phyloP scores from a whole-genome alignment of 2,329 filamentous ascomycete genomes.

The Aspergillus vadensis region DNA sequence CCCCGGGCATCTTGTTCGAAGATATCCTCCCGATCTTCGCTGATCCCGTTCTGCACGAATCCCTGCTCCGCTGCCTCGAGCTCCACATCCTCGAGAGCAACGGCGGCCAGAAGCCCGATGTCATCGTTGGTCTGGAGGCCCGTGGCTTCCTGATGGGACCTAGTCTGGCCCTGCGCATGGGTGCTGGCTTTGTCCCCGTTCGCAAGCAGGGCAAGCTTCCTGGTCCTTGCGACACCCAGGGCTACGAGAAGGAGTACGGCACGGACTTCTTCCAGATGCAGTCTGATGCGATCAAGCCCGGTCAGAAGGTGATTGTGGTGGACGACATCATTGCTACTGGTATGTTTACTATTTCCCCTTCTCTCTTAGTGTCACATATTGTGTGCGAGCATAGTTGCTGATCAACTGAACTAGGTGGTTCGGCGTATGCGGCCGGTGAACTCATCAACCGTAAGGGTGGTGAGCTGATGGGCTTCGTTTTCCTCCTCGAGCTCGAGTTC shows the following conservation, averaged over 20 bases:
- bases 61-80: conserved; percentile 81
- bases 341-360: conserved; percentile 49
- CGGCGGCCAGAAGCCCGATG: conserved; percentile 69
- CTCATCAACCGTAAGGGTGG: conserved; percentile 86
- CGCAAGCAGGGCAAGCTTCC: conserved; percentile 96
- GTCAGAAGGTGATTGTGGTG: conserved; percentile 88
- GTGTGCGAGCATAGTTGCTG: conserved; percentile 1
- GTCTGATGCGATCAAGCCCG: conserved; percentile 75
- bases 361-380: not conserved
- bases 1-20: conserved; percentile 90
- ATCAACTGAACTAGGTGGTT: conserved; percentile 68
- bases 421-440: conserved; percentile 81
- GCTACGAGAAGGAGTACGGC: conserved; percentile 95
- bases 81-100: conserved; percentile 72
- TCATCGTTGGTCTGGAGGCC: conserved; percentile 90
- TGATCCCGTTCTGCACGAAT: conserved; percentile 70
- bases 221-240: conserved; percentile 79
- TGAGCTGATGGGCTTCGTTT: conserved; percentile 83
- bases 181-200: conserved; percentile 86
- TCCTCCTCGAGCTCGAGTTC: conserved; percentile 93
- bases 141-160: conserved; percentile 95
- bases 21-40: conserved; percentile 97
- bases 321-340: conserved; percentile 99
- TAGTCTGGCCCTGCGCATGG: conserved; percentile 77
- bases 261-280: conserved; percentile 97